These are phyloP conservation scores for Epichloe gansuensis DNA, from an alignment of 2,329 filamentous ascomycete species.

Conservation along the genomic window DNA sequence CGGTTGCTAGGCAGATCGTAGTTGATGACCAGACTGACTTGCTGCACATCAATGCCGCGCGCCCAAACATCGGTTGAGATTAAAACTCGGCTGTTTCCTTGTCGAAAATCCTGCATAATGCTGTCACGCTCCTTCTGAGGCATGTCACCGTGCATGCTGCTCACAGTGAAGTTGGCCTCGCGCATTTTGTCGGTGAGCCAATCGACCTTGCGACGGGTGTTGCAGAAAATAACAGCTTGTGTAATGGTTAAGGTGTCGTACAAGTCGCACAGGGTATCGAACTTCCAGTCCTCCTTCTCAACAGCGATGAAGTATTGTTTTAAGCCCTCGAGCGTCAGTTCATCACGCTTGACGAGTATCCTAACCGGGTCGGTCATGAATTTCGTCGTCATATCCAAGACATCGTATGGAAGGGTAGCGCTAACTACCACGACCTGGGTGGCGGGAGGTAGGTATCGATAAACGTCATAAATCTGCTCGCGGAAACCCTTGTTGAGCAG, in stretches of 20 bases:
- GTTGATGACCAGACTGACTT: conserved; percentile 97
- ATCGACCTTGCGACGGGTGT: conserved; percentile 96
- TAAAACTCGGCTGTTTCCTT: conserved; percentile 88
- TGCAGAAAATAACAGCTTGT: conserved; percentile 99
- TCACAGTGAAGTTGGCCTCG: conserved; percentile 96
- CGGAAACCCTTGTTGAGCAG: conserved; percentile 85
- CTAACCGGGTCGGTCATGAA: conserved; percentile 99
- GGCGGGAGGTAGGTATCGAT: conserved; percentile 88
- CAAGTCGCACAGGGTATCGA: conserved; percentile 94
- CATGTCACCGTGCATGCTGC: conserved; percentile 99
- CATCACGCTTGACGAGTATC: conserved; percentile 96
- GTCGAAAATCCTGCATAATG: conserved; percentile 98
- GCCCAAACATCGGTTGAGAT: conserved; percentile 98
- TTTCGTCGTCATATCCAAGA: conserved; percentile 97
- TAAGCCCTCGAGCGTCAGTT: conserved; percentile 89
- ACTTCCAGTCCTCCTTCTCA: conserved; percentile 99
- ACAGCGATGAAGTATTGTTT: conserved; percentile 99
- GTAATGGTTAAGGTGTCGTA: conserved; percentile 99
- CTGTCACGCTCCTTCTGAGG: conserved; percentile 95
- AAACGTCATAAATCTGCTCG: conserved; percentile 98
- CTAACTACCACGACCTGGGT: conserved; percentile 98
- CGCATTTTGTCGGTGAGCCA: conserved; percentile 99
- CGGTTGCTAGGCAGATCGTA: conserved; percentile 96
- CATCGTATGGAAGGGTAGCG: conserved; percentile 92
- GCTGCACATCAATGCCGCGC: conserved; percentile 96